Evolutionary conservation across 1,284 basidiomycete genomes (phyloP).

Genomic region (Ceratobasidium papillatum): DNA sequence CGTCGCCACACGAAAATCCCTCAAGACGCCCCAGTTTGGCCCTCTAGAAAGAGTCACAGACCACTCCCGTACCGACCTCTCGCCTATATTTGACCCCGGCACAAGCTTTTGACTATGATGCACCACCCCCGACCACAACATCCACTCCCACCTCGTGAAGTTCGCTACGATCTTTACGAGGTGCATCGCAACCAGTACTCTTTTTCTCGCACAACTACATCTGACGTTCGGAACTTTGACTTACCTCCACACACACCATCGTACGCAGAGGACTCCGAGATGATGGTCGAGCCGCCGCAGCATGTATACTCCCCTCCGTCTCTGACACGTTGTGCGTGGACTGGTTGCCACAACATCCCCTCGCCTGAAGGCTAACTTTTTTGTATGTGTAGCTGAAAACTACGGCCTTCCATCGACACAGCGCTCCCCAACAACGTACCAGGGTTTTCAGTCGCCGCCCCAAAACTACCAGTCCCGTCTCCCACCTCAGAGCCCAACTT

Average conservation of each 20-base stretch:
- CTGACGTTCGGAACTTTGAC: neutral
- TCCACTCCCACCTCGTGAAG: slow-evolving; percentile 2
- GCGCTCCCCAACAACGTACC: neutral
- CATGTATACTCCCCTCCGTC: slow-evolving; percentile 16
- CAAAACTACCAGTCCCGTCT: neutral
- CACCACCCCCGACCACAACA: slow-evolving; percentile 38
- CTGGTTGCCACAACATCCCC: neutral
- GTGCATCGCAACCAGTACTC: neutral
- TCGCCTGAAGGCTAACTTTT: neutral
- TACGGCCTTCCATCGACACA: neutral
- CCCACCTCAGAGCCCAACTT: slow-evolving; percentile 25
- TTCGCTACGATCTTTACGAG: neutral
- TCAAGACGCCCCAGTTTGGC: slow-evolving; percentile 28
- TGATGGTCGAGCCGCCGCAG: slow-evolving; percentile 22
- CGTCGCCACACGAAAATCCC: slow-evolving; percentile 21
- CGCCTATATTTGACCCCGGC: neutral
- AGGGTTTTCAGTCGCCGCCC: slow-evolving; percentile 10
- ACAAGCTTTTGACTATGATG: slow-evolving; percentile 12
- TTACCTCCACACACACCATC: neutral
- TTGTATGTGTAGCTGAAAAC: neutral
- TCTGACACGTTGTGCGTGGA: slow-evolving; percentile 12
- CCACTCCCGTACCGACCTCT: neutral
- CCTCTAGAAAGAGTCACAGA: neutral
- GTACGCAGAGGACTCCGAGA: neutral
- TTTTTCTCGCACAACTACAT: slow-evolving; percentile 2